phyloP scores from a whole-genome alignment of 495 filamentous ascomycete genomes.

The Echria macrotheca region DNA sequence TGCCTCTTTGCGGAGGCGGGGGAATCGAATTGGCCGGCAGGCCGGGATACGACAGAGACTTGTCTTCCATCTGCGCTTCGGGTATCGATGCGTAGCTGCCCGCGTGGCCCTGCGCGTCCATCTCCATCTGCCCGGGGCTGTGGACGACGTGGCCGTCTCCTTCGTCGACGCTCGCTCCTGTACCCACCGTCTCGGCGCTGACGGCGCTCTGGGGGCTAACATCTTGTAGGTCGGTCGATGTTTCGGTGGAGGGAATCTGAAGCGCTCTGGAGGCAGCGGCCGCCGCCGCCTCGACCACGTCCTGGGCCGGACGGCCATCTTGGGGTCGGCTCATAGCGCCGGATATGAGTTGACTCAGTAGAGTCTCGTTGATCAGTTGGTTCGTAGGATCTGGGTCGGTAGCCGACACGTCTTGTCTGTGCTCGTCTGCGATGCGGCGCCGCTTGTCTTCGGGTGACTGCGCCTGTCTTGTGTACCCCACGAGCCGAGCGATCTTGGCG shows the following conservation, averaged over 20 bases:
- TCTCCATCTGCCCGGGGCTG: constrained; percentile 40
- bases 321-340: constrained; percentile 50
- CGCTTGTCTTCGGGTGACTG: constrained; percentile 48
- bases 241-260: constrained; percentile 30
- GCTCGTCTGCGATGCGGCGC: constrained; percentile 44
- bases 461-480: constrained; percentile 42
- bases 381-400: constrained; percentile 50
- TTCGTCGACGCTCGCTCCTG: constrained; percentile 36
- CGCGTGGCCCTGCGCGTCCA: constrained; percentile 34
- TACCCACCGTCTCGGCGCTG: constrained; percentile 31
- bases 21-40: constrained; percentile 32
- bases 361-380: constrained; percentile 43
- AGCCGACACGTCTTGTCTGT: constrained; percentile 29
- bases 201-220: constrained; percentile 37
- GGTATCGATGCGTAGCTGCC: constrained; percentile 34
- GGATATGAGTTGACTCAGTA: constrained; percentile 50
- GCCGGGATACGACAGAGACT: constrained; percentile 45
- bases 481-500: constrained; percentile 48
- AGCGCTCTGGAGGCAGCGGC: constrained; percentile 23
- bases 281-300: constrained; percentile 33
- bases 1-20: constrained; percentile 52
- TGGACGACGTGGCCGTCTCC: constrained; percentile 32
- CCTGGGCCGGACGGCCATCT: constrained; percentile 29
- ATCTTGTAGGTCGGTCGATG: constrained; percentile 30
- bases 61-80: constrained; percentile 44